Base-by-base conservation (phyloP, 1,284 basidiomycete species). In the Cystobasidiaceae sp. region DNA sequence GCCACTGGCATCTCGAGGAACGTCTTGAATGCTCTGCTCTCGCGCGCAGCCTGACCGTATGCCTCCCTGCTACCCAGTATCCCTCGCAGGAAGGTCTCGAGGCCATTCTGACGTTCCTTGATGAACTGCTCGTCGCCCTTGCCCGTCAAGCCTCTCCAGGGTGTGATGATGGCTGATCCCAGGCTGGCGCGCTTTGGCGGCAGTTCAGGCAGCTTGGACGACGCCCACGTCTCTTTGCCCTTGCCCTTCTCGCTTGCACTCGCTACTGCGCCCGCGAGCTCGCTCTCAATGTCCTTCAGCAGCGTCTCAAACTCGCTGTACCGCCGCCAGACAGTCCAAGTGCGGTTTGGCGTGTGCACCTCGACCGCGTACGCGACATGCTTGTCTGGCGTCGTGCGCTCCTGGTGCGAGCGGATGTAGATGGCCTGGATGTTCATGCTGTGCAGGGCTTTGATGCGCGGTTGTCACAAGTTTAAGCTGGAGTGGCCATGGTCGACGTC, bases 241-340 rank as follows among this genome's bases (percentile, higher is more conserved):
- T 46, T 55, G 61, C 56, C 56, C 28, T 59, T 59, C 21, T 59
- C 56, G 4, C 39, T 17, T 8, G 45, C 13, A 48, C 13, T 9
- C 45, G 21, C 17, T 11, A 43, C 32, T 37, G 45, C 21, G 15
- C 19, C 15, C 7, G 45, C 41, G 4, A 64, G 41, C 25, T 64
- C 52, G 19, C 28, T 21, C 51, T 64, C 61, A 17, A 66, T 57
- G n/a, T 66, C 63, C 34, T 58, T 66, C 45, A 43, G 15, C 3
- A 66, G 55, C 33, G 19, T 23, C 46, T 66, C 63, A 49, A 66
- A 66, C 48, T 66, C 63, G 63, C 63, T 66, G 48, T 66, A 66
- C 34, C 63, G 32, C 39, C 63, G 44, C 63, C 63, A 66, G 54
- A 66, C 55, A 27, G 63, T 66, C 63, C 63, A 66, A 50, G 63